Evolutionary conservation across 2,329 filamentous ascomycete species (phyloP).

Genomic region (Madurella mycetomatis): DNA sequence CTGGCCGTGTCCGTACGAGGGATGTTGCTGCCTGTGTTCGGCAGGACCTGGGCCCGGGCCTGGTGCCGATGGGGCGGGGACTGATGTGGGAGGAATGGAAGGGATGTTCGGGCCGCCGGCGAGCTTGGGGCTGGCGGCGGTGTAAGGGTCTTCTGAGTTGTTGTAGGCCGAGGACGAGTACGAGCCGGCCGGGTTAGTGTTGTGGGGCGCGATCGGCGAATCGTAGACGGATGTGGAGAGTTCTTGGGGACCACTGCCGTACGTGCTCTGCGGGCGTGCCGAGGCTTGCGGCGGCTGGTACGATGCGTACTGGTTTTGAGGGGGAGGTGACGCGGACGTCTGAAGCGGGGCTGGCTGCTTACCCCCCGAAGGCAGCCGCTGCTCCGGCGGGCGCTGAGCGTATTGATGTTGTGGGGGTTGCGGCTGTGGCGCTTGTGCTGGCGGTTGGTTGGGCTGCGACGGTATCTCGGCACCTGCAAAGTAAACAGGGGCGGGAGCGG

Average conservation of each 20-base stretch:
- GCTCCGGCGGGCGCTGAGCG: conserved; percentile 49
- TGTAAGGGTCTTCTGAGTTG: conserved; percentile 41
- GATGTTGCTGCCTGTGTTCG: conserved; percentile 5
- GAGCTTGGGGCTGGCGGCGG: conserved; percentile 28
- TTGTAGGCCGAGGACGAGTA: conserved; percentile 47
- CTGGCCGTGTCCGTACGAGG: conserved; percentile 41
- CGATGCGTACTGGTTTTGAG: conserved; percentile 43
- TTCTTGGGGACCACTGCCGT: conserved; percentile 66
- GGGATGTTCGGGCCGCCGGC: conserved; percentile 29
- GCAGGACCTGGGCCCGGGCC: conserved; percentile 17
- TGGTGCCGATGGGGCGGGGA: conserved; percentile 29
- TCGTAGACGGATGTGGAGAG: conserved; percentile 74
- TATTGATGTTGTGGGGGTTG: conserved; percentile 41
- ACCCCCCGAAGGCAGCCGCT: conserved; percentile 44
- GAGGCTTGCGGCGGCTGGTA: conserved; percentile 41
- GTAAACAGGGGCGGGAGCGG: conserved; percentile 60
- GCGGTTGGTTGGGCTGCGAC: conserved; percentile 25
- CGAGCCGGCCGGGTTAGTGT: conserved; percentile 39
- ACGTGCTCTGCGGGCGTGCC: conserved; percentile 62
- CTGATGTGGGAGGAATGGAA: conserved; percentile 24
- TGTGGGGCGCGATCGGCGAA: conserved; percentile 59
- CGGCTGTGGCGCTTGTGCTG: conserved; percentile 26
- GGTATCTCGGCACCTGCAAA: conserved; percentile 56
- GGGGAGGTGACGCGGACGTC: conserved; percentile 48
- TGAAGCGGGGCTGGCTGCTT: conserved; percentile 48